phyloP scores from a whole-genome alignment of 192 early-diverging fungal species.

The Chytriomyces sp. region DNA sequence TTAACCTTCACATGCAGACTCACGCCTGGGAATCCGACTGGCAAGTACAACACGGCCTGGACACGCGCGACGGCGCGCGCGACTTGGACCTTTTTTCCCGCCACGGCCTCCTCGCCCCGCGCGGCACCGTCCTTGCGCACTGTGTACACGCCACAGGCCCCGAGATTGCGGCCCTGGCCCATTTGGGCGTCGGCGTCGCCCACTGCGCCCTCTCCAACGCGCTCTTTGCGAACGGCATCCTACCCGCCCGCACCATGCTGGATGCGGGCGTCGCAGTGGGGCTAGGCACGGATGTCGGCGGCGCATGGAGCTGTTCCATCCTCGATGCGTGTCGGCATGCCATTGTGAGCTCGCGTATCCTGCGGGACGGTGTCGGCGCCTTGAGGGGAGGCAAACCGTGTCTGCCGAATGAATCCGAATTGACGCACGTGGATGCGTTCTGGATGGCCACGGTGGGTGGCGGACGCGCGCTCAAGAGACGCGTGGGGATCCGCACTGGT shows the following conservation, averaged over 20 bases:
- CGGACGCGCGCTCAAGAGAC: slow-evolving; percentile 73
- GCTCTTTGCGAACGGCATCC: slow-evolving; percentile 75
- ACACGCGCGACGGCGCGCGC: neutral
- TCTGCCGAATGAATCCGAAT: neutral
- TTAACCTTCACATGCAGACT: slow-evolving; percentile 79
- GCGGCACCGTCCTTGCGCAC: slow-evolving; percentile 88
- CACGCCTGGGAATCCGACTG: slow-evolving; percentile 75
- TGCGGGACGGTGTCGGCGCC: slow-evolving; percentile 7
- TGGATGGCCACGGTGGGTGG: slow-evolving; percentile 93
- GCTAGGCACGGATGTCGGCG: slow-evolving; percentile 91
- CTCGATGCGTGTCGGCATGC: slow-evolving; percentile 52
- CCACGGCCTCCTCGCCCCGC: slow-evolving; percentile 65
- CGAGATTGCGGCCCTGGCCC: slow-evolving; percentile 65
- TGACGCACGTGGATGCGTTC: slow-evolving; percentile 66
- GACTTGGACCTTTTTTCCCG: slow-evolving; percentile 53
- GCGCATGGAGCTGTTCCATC: slow-evolving; percentile 82
- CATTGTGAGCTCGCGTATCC: slow-evolving; percentile 4
- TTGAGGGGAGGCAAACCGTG: slow-evolving; percentile 49
- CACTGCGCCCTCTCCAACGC: slow-evolving; percentile 96
- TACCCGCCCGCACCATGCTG: slow-evolving; percentile 75
- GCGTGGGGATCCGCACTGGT: slow-evolving; percentile 76
- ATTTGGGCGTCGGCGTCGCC: slow-evolving; percentile 72
- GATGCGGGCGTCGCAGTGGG: slow-evolving; percentile 76
- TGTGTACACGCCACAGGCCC: slow-evolving; percentile 82
- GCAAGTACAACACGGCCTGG: neutral